Base-by-base conservation (phyloP, 2,329 filamentous ascomycete genomes). In the Fusarium sp. region DNA sequence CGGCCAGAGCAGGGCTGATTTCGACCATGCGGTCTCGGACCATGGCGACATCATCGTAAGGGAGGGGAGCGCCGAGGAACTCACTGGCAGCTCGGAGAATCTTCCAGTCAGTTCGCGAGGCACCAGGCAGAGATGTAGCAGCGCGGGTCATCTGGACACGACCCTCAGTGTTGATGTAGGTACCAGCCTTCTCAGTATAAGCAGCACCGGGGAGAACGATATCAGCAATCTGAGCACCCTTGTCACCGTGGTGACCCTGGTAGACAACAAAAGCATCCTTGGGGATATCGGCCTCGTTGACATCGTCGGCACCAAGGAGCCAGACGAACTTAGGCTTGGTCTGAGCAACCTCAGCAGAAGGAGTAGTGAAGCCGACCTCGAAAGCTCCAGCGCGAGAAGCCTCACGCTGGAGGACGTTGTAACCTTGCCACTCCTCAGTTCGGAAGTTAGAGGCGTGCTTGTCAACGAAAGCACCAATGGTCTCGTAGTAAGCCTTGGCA, bases 121-220 rank as follows among this genome's bases (percentile, higher is more conserved):
- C 96, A 63, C 96, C 96, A 26, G 94, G 93, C 70, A 97, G 86
- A 45, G 92, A 92, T 37, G 94, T 97, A 31, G 96, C 96, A 47
- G 93, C 91, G 71, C 96, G 92, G 55, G 92, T 96, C 85, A 97
- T 91, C 83, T 99, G 96, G 23, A 96, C 93, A 74, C 96, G 92
- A 58, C 96, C 96, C 82, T 99, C 96, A 0, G 96, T 98, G 88
- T 98, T 99, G 82, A 99, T 89, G 77, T 97, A 99, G 44, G 96
- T 99, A 63, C 90, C 94, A 26, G 91, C 89, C 86, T 98, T 99
- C 84, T 99, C 96, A 26, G 95, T 98, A 84, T 97, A 99, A 13
- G 96, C 94, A 51, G 94, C 94, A 72, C 94, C 95, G 30, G 96
- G 96, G 20, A 99, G 92, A 72, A 99, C 88, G 60, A 99, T 89